Conservation (phyloP, 2,329 filamentous ascomycete species). For the Graphiopsis chlorocephala region DNA sequence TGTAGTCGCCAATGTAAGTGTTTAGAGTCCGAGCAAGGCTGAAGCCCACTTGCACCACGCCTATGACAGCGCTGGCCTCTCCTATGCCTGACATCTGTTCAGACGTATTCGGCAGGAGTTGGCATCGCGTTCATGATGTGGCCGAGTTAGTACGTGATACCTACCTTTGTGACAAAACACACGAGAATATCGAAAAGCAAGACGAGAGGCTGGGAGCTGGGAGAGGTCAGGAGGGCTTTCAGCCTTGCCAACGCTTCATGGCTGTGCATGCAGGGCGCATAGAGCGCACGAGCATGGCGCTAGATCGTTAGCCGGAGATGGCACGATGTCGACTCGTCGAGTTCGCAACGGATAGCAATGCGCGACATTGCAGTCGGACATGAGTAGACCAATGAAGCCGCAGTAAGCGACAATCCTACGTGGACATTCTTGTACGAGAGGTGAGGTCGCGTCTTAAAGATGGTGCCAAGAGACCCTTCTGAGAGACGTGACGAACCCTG, state of each 20-base stretch:
- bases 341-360: background rate
- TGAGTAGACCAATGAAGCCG: background rate
- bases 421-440: background rate
- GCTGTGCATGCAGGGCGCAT: background rate
- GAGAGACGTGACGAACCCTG: too few species aligned
- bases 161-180: background rate
- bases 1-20: conserved; percentile 18
- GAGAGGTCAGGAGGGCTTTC: background rate
- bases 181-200: background rate
- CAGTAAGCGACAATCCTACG: background rate
- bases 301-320: background rate
- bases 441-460: background rate
- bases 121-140: background rate
- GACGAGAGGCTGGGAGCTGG: background rate
- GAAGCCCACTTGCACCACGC: conserved; percentile 17
- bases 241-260: background rate
- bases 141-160: background rate
- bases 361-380: background rate
- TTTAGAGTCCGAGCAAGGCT: conserved; percentile 17
- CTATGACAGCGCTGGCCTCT: conserved; percentile 14
- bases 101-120: background rate
- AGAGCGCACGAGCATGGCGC: background rate
- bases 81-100: conserved; percentile 23
- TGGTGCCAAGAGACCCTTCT: background rate
- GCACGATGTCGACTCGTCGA: background rate